A percentile compares a stretch with the other conserved stretches of the same genome.
These are phyloP conservation scores for Nicotiana attenuata DNA, from an alignment of 257 asterid genomes.

Conservation along the genomic window DNA sequence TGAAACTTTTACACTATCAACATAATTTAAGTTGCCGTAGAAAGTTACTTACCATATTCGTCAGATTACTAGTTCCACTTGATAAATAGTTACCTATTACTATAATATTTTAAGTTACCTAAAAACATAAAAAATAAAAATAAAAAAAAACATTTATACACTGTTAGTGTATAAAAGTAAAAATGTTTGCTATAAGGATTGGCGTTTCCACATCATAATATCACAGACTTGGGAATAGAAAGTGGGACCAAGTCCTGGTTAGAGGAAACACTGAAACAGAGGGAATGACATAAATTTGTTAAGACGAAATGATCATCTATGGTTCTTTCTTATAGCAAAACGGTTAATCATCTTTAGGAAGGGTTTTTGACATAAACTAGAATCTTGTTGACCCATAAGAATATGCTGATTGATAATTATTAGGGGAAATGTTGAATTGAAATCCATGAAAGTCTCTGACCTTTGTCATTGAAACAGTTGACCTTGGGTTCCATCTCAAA, in stretches of 20 bases:
- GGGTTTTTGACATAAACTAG: not conserved
- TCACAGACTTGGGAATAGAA: not conserved
- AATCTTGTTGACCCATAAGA: not conserved
- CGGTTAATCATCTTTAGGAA: not conserved
- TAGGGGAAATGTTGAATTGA: not conserved
- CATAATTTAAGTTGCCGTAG: too few species aligned
- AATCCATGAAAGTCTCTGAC: not conserved
- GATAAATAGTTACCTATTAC: too few species aligned
- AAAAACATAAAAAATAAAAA: too few species aligned
- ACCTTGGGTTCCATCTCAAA: not conserved
- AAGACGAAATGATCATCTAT: not conserved
- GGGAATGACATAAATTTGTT: not conserved
- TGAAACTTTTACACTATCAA: not conserved
- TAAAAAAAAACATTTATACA: too few species aligned
- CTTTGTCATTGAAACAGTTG: not conserved
- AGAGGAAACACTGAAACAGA: not conserved
- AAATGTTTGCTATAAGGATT: too few species aligned
- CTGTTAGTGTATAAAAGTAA: too few species aligned
- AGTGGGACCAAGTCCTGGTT: not conserved
- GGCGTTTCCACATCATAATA: not conserved
- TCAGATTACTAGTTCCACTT: too few species aligned
- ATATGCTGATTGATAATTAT: not conserved
- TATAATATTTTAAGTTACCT: too few species aligned
- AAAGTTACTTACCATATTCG: too few species aligned
- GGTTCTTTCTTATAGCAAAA: not conserved